These are phyloP conservation scores for Stagonosporopsis vannaccii DNA, from an alignment of 2,329 filamentous ascomycete genomes.

Conservation along the genomic window DNA sequence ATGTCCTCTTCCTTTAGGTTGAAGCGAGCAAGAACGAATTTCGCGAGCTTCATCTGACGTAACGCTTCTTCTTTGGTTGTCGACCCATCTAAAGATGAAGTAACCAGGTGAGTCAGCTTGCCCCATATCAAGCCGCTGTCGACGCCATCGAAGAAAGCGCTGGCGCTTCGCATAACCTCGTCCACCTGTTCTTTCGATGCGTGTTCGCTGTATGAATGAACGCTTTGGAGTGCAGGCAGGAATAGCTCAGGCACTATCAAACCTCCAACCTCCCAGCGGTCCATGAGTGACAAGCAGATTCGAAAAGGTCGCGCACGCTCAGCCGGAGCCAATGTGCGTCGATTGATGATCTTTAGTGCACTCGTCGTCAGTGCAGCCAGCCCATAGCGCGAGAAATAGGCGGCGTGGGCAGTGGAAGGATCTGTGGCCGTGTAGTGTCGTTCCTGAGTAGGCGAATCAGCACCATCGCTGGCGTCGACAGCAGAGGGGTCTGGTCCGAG, in stretches of 20 bases:
- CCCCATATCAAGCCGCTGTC: conserved; percentile 93
- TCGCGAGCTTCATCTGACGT: conserved; percentile 74
- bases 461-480: conserved; percentile 43
- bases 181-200: conserved; percentile 75
- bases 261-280: conserved; percentile 95
- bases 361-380: conserved; percentile 76
- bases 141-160: conserved; percentile 95
- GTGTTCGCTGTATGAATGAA: conserved; percentile 74
- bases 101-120: conserved; percentile 74
- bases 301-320: conserved; percentile 86
- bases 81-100: conserved; percentile 49
- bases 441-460: conserved; percentile 54
- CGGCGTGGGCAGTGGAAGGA: conserved; percentile 56
- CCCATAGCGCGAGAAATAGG: conserved; percentile 83
- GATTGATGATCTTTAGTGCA: conserved; percentile 77
- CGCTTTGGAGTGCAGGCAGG: conserved; percentile 81
- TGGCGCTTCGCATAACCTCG: conserved; percentile 91
- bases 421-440: conserved; percentile 57
- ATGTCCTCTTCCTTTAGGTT: conserved; percentile 97
- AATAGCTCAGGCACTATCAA: conserved; percentile 89
- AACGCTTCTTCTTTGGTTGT: conserved; percentile 50
- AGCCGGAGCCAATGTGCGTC: conserved; percentile 60
- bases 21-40: conserved; percentile 86
- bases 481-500: conserved; percentile 74
- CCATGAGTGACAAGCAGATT: conserved; percentile 94